Base-by-base conservation (phyloP, 257 asterid genomes). In the Echites panduratus region DNA sequence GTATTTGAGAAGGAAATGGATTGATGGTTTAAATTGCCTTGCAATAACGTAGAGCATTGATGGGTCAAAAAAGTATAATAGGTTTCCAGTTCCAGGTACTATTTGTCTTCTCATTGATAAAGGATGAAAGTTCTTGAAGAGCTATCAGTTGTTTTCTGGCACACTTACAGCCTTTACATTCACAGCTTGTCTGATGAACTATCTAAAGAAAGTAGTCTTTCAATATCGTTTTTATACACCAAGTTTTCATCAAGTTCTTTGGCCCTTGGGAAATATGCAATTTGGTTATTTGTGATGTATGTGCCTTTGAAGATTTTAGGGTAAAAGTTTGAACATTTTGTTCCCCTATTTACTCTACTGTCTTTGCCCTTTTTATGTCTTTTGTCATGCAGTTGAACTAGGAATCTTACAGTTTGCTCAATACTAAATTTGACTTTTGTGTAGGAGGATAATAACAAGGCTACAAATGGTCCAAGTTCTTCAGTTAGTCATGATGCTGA, bases 391-490 rank as follows among this genome's bases (percentile, higher is more conserved):
- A 73, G 13, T 62, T 16, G 45, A 16, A 29, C 20, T 0, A 29
- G 26, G 10, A 52, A 53, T n/a, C 24, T 40, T 62, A 16, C 3
- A 0, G 0, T 64, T n/a, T 45, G 22, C 49, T 76, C 50, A 52
- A 59, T 40, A 22, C 35, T 8, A 17, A 50, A 77, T 70, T 24
- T 70, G 48, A 13, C 62, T 45, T 65, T 78, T 64, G 11, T 75
- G 70, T 86, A 93, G 97, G 96, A 67, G 71, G 85, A 80, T 32
- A 88, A 80, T 58, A 87, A 80, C 66, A 27, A 84, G 59, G 62
- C 88, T 7, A 50, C 7, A 24, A 89, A 79, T 52, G 80, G 85
- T 72, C 90, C 96, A 62, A 84, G 91, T 79, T 87, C 96, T 79
- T 93, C 95, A 44, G 77, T 81, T 79, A 64, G 70, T 45, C 76